Evolutionary conservation across 768 basidiomycete genomes (phyloP).

Genomic region (Xerocomellus chrysenteron): DNA sequence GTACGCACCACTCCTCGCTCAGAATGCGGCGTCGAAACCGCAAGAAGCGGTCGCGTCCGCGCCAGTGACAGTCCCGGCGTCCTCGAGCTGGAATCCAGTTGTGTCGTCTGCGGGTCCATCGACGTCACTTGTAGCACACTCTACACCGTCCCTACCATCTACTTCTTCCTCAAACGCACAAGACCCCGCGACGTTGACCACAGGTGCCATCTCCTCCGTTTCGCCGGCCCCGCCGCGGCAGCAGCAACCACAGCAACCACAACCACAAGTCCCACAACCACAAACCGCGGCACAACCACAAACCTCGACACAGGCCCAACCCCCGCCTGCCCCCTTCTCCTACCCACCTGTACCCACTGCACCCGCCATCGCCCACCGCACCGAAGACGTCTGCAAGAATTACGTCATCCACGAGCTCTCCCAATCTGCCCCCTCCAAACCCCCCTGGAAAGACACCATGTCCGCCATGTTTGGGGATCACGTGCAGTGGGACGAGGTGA

Average conservation of each 20-base stretch:
- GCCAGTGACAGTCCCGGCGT: background rate
- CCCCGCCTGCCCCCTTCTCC: slow-evolving; percentile 8
- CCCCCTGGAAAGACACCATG: slow-evolving; percentile 74
- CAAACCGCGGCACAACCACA: background rate
- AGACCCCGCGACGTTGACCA: background rate
- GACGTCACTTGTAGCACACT: background rate
- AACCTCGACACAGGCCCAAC: background rate
- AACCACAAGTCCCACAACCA: background rate
- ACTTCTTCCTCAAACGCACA: slow-evolving; percentile 1
- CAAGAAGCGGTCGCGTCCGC: background rate
- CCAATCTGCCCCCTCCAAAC: slow-evolving; percentile 47
- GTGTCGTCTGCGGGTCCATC: background rate
- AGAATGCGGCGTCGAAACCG: slow-evolving; percentile 9
- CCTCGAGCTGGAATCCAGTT: background rate
- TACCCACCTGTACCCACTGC: slow-evolving; percentile 8
- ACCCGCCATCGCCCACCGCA: slow-evolving; percentile 31
- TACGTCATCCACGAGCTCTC: slow-evolving; percentile 67
- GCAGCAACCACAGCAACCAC: slow-evolving; percentile 1
- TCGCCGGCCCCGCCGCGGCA: background rate
- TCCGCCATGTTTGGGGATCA: slow-evolving; percentile 82
- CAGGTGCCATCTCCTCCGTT: background rate
- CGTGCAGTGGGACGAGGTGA: slow-evolving; percentile 74
- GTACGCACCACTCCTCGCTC: slow-evolving; percentile 18
- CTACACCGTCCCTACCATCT: background rate
- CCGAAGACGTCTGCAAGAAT: slow-evolving; percentile 59